phyloP scores from a whole-genome alignment of 345 rosid genomes.

The Leavenworthia alabamica region DNA sequence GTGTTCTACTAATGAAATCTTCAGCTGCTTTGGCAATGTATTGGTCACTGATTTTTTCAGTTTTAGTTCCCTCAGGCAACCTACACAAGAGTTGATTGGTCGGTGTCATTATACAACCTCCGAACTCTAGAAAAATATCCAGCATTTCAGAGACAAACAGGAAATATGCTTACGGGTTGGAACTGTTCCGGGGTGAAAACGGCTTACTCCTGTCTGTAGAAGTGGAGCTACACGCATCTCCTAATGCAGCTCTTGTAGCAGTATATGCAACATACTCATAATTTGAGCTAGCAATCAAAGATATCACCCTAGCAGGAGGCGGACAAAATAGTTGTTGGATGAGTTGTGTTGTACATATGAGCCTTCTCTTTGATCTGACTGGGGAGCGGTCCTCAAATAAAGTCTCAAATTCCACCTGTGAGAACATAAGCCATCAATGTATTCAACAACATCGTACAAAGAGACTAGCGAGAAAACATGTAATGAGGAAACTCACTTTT shows the following conservation, averaged over 20 bases:
- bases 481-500: conserved; percentile 46
- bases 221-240: conserved; percentile 58
- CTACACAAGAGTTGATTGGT: conserved; percentile 24
- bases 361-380: conserved; percentile 63
- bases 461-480: background rate
- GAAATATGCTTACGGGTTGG: conserved; percentile 46
- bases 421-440: conserved; percentile 16
- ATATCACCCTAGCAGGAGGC: conserved; percentile 39
- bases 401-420: conserved; percentile 62
- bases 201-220: conserved; percentile 30
- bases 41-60: conserved; percentile 43
- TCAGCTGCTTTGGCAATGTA: conserved; percentile 59
- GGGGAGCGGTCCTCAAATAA: conserved; percentile 43
- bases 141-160: background rate
- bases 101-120: background rate
- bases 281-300: conserved; percentile 43
- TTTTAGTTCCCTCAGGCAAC: conserved; percentile 37
- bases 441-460: conserved; percentile 13
- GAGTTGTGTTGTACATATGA: conserved; percentile 65
- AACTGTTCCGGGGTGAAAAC: conserved; percentile 24
- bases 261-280: conserved; percentile 48
- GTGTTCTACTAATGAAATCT: conserved; percentile 45
- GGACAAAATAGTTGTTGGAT: conserved; percentile 63
- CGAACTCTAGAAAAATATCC: background rate
- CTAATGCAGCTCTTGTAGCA: conserved; percentile 49